Base-by-base conservation (phyloP, 768 basidiomycete species). In the Phylloporus sp. region DNA sequence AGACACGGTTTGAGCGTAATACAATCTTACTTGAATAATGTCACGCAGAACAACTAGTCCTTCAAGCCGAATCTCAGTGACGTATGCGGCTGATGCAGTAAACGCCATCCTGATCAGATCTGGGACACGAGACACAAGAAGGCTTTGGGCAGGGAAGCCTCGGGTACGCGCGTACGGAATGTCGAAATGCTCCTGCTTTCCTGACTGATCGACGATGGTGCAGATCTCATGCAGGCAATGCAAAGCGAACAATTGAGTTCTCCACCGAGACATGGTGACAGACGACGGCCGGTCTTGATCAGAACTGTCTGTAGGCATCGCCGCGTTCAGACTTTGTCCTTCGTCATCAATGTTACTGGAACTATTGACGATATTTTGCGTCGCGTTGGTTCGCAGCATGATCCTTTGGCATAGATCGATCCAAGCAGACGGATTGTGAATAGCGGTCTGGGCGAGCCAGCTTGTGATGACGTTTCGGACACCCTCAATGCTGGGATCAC, bases 31-130 rank as follows among this genome's bases (percentile, higher is more conserved):
- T 77, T 94, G 82, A 54, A 99, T 94, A 27, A 98, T 91, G 67
- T 97, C 95, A 27, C 85, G 79, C 24, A 99, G 72, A 5, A 99
- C 91, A 8, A 91, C 77, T 24, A 98, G 71, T 2, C 97, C 97
- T 65, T 93, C 90, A 24, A 97, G 71, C 29, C 95, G 80, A 55
- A 98, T 97, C 66, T 97, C 93, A 9, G 91, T 94, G 28, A 97
- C 94, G 65, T 97, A 91, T 5, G 97, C 94, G 0, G 95, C 91
- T 15, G 93, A 94, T 1, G 97, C 95, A 12, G 92, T 95, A 67
- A 99, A 98, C 0, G 97, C 95, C 87, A 98, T 97, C 72, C 81
- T 91, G 70, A 99, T 95, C 51, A 99, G 74, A 70, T 99, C 97
- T 6, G 88, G 84, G 8, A 98, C 84, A 18, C 94, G 82, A 16